Conservation (phyloP, 1,139 yeast species). For the Trichomonascaceae sp. region DNA sequence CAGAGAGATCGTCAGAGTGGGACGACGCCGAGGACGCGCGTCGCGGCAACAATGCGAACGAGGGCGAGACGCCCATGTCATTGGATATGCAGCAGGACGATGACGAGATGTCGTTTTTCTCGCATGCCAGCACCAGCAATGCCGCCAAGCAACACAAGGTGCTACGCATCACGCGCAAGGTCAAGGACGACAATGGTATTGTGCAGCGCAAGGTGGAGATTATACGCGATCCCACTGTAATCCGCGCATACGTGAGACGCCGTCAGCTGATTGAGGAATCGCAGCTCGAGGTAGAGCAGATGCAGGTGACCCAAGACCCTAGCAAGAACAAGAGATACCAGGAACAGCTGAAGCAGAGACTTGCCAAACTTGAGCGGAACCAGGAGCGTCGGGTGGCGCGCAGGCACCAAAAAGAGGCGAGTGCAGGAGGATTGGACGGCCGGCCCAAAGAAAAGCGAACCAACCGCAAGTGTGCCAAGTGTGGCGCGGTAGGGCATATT, state of each 20-base stretch:
- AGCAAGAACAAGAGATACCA: constrained; percentile 54
- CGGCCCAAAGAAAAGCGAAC: constrained; percentile 43
- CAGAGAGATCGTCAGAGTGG: constrained; percentile 20
- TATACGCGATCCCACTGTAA: constrained; percentile 73
- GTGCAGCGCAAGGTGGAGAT: constrained; percentile 72
- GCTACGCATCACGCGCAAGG: constrained; percentile 67
- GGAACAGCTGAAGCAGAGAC: constrained; percentile 50
- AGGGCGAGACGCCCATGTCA: constrained; percentile 9
- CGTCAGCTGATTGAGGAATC: constrained; percentile 67
- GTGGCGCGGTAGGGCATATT: constrained; percentile 93
- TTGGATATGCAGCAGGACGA: constrained; percentile 21
- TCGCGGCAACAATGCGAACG: constrained; percentile 7
- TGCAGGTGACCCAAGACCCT: constrained; percentile 71
- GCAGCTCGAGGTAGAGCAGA: constrained; percentile 42
- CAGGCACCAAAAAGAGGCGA: constrained; percentile 30
- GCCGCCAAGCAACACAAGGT: constrained; percentile 28
- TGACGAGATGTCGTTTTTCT: constrained; percentile 23
- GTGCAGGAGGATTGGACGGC: constrained; percentile 12
- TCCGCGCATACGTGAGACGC: constrained; percentile 70
- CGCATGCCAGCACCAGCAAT: constrained; percentile 16
- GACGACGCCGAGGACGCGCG: constrained; percentile 26
- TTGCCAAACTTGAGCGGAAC: constrained; percentile 72
- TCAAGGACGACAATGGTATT: constrained; percentile 74
- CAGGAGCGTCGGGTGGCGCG: constrained; percentile 49
- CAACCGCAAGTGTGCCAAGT: constrained; percentile 78